Percentiles rank a stretch among this genome's conserved stretches.
These are phyloP conservation scores for Cladophialophora carrionii DNA, from an alignment of 2,329 filamentous ascomycete genomes.

Conservation along the genomic window DNA sequence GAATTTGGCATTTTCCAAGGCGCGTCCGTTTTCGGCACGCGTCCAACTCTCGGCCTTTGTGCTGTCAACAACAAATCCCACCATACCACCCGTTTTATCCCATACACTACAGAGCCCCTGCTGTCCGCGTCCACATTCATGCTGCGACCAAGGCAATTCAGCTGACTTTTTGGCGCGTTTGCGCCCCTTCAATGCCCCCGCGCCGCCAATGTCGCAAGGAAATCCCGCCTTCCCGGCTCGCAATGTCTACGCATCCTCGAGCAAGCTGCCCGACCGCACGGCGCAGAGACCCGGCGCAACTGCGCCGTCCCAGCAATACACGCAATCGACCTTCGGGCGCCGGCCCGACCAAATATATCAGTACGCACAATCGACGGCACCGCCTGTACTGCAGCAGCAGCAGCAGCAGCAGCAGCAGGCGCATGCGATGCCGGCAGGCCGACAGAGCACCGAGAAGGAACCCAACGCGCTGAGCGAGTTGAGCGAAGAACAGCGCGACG, in stretches of 20 bases:
- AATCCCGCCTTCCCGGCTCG: conserved; percentile 61
- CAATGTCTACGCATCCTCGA: conserved; percentile 56
- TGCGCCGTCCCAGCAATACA: conserved; percentile 46
- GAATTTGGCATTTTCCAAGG: background rate
- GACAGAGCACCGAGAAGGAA: conserved; percentile 52
- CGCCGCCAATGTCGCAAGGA: conserved; percentile 32
- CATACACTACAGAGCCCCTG: background rate
- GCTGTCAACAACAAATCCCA: background rate
- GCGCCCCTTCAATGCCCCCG: conserved; percentile 10
- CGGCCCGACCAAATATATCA: conserved; percentile 39
- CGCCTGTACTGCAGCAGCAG: conserved; percentile 50
- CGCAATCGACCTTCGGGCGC: conserved; percentile 50
- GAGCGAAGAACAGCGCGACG: conserved; percentile 86
- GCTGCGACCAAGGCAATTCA: conserved; percentile 11
- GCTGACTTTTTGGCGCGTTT: conserved; percentile 21
- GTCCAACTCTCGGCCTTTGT: background rate
- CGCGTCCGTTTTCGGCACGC: conserved; percentile 5
- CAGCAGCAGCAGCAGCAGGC: conserved; percentile 50
- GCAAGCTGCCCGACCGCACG: conserved; percentile 57
- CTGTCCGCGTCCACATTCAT: conserved; percentile 7
- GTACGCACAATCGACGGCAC: conserved; percentile 46
- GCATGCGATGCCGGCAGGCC: conserved; percentile 36
- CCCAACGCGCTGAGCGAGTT: conserved; percentile 60
- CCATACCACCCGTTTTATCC: no score
- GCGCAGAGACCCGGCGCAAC: conserved; percentile 31